phyloP scores from a whole-genome alignment of 2,329 filamentous ascomycete species.

The Fusarium begoniae region DNA sequence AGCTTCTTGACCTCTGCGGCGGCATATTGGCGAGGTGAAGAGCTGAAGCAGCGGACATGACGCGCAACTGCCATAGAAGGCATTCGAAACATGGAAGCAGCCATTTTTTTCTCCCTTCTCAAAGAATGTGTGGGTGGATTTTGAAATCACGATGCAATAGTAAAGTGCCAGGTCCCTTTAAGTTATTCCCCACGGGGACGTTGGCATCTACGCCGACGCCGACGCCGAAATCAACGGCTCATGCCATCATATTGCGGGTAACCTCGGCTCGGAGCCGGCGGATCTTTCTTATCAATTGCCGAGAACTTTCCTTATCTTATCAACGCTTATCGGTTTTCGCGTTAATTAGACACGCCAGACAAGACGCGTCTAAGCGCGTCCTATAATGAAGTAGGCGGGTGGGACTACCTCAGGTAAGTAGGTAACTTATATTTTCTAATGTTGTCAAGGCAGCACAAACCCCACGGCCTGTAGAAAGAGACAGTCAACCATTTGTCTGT shows the following conservation, averaged over 20 bases:
- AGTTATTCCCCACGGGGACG: slow-evolving; percentile 29
- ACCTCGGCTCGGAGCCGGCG: slow-evolving; percentile 50
- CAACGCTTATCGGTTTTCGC: slow-evolving; percentile 2
- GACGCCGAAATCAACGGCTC: slow-evolving; percentile 11
- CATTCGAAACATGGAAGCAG: slow-evolving; percentile 51
- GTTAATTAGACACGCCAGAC: slow-evolving; percentile 31
- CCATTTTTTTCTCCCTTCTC: slow-evolving; percentile 49
- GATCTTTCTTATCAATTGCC: slow-evolving; percentile 24
- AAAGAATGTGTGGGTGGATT: not conserved
- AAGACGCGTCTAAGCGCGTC: slow-evolving; percentile 39
- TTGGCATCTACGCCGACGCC: not conserved
- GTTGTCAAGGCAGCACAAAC: slow-evolving; percentile 26
- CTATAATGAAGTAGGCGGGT: not conserved
- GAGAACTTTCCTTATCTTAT: slow-evolving; percentile 30
- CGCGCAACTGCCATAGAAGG: slow-evolving; percentile 48
- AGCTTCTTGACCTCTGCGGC: slow-evolving; percentile 81
- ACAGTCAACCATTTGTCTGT: slow-evolving; percentile 20
- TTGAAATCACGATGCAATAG: slow-evolving; percentile 7
- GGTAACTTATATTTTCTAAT: slow-evolving; percentile 6
- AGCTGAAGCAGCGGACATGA: slow-evolving; percentile 72
- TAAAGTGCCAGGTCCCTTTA: not conserved
- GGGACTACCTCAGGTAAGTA: slow-evolving; percentile 8
- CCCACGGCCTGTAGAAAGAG: slow-evolving; percentile 33
- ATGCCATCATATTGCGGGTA: slow-evolving; percentile 48
- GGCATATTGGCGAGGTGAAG: slow-evolving; percentile 65